A percentile compares a stretch with the other conserved stretches of the same genome.
phyloP scores from a whole-genome alignment of 148 eudicot species.

The Heliamphora exappendiculata region DNA sequence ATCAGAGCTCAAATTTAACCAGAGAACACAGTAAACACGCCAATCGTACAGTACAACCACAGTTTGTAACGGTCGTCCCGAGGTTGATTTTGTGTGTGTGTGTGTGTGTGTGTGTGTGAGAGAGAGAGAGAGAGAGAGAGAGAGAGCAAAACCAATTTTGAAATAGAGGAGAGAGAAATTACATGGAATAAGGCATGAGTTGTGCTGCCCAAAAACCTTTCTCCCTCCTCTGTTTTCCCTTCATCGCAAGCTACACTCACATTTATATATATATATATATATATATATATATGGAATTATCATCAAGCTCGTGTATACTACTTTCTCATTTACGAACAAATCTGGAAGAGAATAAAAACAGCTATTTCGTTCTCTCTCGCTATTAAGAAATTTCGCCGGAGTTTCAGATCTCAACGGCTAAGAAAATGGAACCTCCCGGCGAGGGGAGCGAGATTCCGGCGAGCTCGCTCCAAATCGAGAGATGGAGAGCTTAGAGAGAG shows the following conservation, averaged over 20 bases:
- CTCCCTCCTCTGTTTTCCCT: neutral
- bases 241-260: neutral
- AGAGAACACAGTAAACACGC: neutral
- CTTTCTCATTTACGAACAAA: neutral
- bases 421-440: neutral
- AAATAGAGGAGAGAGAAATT: neutral
- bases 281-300: neutral
- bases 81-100: too few species aligned
- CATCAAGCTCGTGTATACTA: neutral
- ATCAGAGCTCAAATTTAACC: slow-evolving; percentile 4
- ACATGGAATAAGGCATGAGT: neutral
- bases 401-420: neutral
- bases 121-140: neutral
- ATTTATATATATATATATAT: neutral
- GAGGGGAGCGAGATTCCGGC: neutral
- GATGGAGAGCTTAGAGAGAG: slow-evolving; percentile 6
- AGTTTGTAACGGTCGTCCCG: neutral
- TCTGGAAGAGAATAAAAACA: neutral
- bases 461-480: neutral
- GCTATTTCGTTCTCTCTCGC: neutral
- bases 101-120: too few species aligned
- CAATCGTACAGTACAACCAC: neutral
- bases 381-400: neutral
- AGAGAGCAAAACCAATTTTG: neutral
- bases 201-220: neutral